phyloP scores from a whole-genome alignment of 1,284 basidiomycete genomes.

The Anthracocystis walkeri region DNA sequence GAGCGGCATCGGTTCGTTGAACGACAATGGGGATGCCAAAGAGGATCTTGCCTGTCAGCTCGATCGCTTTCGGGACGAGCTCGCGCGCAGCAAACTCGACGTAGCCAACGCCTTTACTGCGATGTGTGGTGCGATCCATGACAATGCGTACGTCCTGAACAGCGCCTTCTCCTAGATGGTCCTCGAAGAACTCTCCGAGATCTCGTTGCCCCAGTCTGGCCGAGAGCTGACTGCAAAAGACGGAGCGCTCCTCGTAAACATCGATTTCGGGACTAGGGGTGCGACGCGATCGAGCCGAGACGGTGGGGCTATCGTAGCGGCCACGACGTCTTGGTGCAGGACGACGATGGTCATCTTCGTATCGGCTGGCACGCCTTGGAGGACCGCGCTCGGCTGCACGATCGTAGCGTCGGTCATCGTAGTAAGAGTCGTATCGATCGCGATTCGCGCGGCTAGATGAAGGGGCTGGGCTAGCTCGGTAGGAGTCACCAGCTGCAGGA shows the following conservation, averaged over 20 bases:
- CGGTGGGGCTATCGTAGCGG: constrained; percentile 35
- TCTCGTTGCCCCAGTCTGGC: constrained; percentile 93
- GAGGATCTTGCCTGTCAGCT: constrained; percentile 89
- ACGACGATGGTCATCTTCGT: constrained; percentile 34
- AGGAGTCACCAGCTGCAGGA: constrained; percentile 13
- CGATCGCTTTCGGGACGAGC: constrained; percentile 88
- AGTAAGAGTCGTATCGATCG: constrained; percentile 44
- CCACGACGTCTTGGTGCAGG: constrained; percentile 25
- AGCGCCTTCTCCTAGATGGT: constrained; percentile 86
- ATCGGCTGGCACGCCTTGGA: constrained; percentile 21
- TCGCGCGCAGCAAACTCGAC: constrained; percentile 93
- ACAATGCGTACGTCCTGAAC: constrained; percentile 96
- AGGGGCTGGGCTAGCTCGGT: constrained; percentile 32
- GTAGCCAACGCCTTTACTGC: constrained; percentile 96
- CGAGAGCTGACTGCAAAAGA: constrained; percentile 97
- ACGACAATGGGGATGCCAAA: constrained; percentile 98
- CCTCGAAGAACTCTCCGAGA: constrained; percentile 98
- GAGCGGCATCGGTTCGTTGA: constrained; percentile 93
- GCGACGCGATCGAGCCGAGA: constrained; percentile 42
- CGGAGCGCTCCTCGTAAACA: constrained; percentile 85
- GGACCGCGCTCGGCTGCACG: constrained; percentile 20
- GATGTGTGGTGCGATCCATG: constrained; percentile 88
- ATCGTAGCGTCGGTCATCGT: constrained; percentile 45
- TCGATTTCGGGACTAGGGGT: constrained; percentile 61
- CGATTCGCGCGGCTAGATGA: constrained; percentile 34